Evolutionary conservation across 2,329 filamentous ascomycete species (phyloP).

Genomic region (Cordyceps tenuipes): DNA sequence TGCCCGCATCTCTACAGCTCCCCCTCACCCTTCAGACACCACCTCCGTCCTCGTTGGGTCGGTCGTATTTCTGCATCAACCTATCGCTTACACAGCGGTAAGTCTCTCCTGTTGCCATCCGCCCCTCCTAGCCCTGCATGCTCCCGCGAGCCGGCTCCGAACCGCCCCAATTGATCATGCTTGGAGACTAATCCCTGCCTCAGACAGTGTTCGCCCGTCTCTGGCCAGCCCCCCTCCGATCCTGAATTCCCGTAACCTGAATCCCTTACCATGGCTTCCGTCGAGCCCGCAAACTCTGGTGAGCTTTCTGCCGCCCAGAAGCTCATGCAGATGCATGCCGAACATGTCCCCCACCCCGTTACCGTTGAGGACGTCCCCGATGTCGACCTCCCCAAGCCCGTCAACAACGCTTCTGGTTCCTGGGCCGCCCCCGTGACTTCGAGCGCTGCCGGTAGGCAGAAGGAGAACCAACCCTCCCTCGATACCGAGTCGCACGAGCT

Average conservation of each 20-base stretch:
- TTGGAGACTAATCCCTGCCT: not conserved
- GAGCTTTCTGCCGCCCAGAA: slow-evolving; percentile 51
- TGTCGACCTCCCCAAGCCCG: slow-evolving; percentile 61
- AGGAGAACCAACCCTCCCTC: slow-evolving; percentile 43
- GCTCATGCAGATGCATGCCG: slow-evolving; percentile 55
- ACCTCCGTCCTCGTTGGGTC: not conserved
- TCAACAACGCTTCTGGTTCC: slow-evolving; percentile 35
- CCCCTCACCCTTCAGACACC: not conserved
- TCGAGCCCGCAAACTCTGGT: slow-evolving; percentile 20
- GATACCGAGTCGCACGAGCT: slow-evolving; percentile 84
- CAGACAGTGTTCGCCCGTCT: not conserved
- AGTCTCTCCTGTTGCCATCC: not conserved
- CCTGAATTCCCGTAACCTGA: slow-evolving; percentile 12
- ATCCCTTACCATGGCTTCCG: slow-evolving; percentile 33
- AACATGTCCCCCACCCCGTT: slow-evolving; percentile 43
- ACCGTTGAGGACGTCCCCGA: slow-evolving; percentile 77
- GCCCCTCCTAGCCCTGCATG: not conserved
- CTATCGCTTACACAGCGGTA: not conserved
- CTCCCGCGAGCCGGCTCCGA: not conserved
- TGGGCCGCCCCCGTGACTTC: slow-evolving; percentile 44
- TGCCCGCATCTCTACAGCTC: slow-evolving; percentile 5
- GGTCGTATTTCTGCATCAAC: not conserved
- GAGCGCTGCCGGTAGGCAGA: slow-evolving; percentile 63
- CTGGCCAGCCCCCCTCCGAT: slow-evolving; percentile 1
- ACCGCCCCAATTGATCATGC: not conserved